phyloP scores from a whole-genome alignment of 208 protist species.

The Trypanosoma lewisi region DNA sequence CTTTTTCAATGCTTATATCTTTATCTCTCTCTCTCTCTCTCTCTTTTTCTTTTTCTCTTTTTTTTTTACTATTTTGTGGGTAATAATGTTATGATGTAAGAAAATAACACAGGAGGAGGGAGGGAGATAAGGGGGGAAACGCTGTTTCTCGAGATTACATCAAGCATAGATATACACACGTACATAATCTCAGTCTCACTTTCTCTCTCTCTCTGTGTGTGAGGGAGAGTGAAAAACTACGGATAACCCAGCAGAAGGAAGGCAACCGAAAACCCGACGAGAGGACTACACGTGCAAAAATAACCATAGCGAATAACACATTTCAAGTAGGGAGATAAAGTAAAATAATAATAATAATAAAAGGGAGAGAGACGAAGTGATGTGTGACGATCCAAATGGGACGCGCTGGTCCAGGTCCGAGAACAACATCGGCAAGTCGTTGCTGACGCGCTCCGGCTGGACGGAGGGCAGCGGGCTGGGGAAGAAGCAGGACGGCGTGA shows the following conservation, averaged over 20 bases:
- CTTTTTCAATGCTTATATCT: background rate
- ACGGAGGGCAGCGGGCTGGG: constrained; percentile 87
- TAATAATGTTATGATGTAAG: background rate
- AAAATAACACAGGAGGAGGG: background rate
- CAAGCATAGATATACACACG: background rate
- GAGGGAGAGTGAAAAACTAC: background rate
- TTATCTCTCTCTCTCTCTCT: background rate
- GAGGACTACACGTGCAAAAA: no score
- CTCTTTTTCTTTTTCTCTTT: constrained; percentile 7
- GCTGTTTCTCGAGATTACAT: background rate
- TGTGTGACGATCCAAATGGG: constrained; percentile 83
- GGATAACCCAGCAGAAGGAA: background rate
- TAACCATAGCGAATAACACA: background rate
- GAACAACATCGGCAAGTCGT: constrained; percentile 76
- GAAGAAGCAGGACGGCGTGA: constrained; percentile 76
- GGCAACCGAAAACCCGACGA: background rate
- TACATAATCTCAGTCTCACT: background rate
- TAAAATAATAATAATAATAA: constrained; percentile 5
- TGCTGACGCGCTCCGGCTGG: constrained; percentile 92
- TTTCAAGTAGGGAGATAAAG: background rate
- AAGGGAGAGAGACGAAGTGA: constrained; percentile 19
- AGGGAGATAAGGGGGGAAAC: background rate
- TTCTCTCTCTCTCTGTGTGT: background rate
- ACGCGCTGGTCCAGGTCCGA: constrained; percentile 79
- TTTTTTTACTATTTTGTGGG: constrained; percentile 2